Base-by-base conservation (phyloP, 768 basidiomycete genomes). In the Tricholoma bakamatsutake region DNA sequence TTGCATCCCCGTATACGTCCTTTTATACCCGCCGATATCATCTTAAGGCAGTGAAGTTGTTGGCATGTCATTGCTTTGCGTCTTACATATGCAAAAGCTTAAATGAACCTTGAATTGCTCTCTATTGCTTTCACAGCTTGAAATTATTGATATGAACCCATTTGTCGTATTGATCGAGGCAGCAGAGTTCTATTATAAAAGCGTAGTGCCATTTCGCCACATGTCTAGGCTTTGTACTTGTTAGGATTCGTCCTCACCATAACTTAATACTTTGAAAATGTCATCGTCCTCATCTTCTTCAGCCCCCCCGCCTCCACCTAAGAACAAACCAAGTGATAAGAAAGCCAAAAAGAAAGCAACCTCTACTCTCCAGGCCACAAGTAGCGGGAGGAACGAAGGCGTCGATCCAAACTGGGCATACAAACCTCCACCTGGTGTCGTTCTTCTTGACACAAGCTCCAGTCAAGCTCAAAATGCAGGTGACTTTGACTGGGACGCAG, bases 141-240 rank as follows among this genome's bases (percentile, higher is more conserved):
- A 31, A 31, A 31, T 31, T 31, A 7, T 31, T 31, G 4, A 31
- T 10, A 7, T 31, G 30, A 31, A 31, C 31, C 31, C 5, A 24
- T 1, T 5, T 11, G 12, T 24, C 21, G 21, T 24, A 24, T 24
- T 60, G 59, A 62, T 59, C 59, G 58, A 61, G 61, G 57, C 82
- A 85, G n/a, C n/a, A n/a, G n/a, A n/a, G n/a, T n/a, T n/a, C n/a
- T n/a, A n/a, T n/a, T n/a, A n/a, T n/a, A n/a, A n/a, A n/a, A n/a
- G n/a, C n/a, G n/a, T n/a, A n/a, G n/a, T n/a, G n/a, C 87, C 87
- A 88, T 88, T 90, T 88, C 87, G 87, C 87, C 88, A 89, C 84
- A n/a, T n/a, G n/a, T n/a, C n/a, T n/a, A 4, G 12, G 3, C 18
- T 31, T 31, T 37, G 37, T n/a, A 37, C 15, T 11, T 11, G 5